Base-by-base conservation (phyloP, 805 yeast species). In the Tetrapisispora pingtungensis region DNA sequence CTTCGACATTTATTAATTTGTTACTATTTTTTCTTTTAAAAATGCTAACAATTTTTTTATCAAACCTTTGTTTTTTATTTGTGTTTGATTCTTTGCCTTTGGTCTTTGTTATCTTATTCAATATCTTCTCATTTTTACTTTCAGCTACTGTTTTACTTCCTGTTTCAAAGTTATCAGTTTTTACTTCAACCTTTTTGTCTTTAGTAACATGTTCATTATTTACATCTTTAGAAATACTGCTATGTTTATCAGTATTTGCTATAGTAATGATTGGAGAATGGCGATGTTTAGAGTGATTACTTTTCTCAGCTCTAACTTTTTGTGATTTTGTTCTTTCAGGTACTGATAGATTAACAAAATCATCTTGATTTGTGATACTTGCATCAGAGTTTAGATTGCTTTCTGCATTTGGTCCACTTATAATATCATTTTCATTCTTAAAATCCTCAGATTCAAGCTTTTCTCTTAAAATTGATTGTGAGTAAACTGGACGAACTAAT, bases 211-310 rank as follows among this genome's bases (percentile, higher is more conserved):
- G 5, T 10, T 28, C 31, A 4, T 12, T 4, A 6, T 6, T 22
- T 22, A 22, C 26, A 5, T 24, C 6, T 38, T 19, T 27, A 3
- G 8, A 6, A 19, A 4, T 12, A 7, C 27, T 10, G 14, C 7
- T 38, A 7, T 4, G 10, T 22, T n/a, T 27, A 22, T 13, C 19
- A 13, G 26, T 10, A 6, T 24, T 26, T 12, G 42, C 20, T 10
- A 31, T 15, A 3, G 40, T 40, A n/a, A 51, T 43, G 12, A 57
- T 49, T 28, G 61, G 61, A 15, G 46, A 42, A 43, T 67, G 70
- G 46, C 69, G 60, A 45, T 65, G 64, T 44, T 68, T 59, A 3
- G 68, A 54, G 44, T 66, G 70, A 43, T 65, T 65, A 8, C 53
- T 49, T 42, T 52, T 51, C 18, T 46, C 51, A 22, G 45, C 45